Percentiles rank a stretch among this genome's conserved stretches.
These are phyloP conservation scores for Penicillium sp. DNA, from an alignment of 2,329 filamentous ascomycete genomes.

Conservation along the genomic window DNA sequence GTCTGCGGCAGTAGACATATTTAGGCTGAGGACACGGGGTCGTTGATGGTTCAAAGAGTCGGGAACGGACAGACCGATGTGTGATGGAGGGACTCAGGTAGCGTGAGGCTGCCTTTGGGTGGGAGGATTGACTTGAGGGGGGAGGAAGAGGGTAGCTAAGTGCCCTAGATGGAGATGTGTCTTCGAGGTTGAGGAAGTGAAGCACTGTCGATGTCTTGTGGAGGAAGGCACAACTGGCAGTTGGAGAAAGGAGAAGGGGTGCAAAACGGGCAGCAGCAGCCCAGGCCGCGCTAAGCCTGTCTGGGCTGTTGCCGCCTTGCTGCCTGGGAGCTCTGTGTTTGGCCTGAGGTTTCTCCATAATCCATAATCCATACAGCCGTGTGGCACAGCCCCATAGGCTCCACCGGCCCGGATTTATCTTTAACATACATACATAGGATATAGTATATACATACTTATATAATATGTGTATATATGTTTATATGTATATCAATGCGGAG, in stretches of 20 bases:
- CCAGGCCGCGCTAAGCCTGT: slow-evolving; percentile 6
- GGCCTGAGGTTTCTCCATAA: slow-evolving; percentile 2
- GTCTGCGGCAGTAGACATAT: slow-evolving; percentile 81
- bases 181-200: slow-evolving; percentile 18
- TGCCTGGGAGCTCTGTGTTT: neutral
- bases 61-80: slow-evolving; percentile 24
- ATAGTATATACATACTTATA: too few relatives aligned
- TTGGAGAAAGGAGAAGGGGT: slow-evolving; percentile 19
- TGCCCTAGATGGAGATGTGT: slow-evolving; percentile 67
- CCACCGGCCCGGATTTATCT: too few relatives aligned
- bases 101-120: slow-evolving; percentile 41
- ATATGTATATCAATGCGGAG: too few relatives aligned
- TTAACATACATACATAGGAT: too few relatives aligned
- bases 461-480: too few relatives aligned
- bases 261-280: slow-evolving; percentile 20
- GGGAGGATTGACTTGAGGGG: slow-evolving; percentile 51
- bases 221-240: slow-evolving; percentile 6
- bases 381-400: too few relatives aligned
- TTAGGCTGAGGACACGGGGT: slow-evolving; percentile 44
- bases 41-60: slow-evolving; percentile 4
- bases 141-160: slow-evolving; percentile 73
- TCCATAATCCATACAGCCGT: too few relatives aligned
- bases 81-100: slow-evolving; percentile 63
- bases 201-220: slow-evolving; percentile 17
- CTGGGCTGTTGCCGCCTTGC: slow-evolving; percentile 3